Percentiles rank a stretch among this genome's conserved stretches.
These are phyloP conservation scores for Ustilaginoidea virens DNA, from an alignment of 2,329 filamentous ascomycete species.

Conservation along the genomic window DNA sequence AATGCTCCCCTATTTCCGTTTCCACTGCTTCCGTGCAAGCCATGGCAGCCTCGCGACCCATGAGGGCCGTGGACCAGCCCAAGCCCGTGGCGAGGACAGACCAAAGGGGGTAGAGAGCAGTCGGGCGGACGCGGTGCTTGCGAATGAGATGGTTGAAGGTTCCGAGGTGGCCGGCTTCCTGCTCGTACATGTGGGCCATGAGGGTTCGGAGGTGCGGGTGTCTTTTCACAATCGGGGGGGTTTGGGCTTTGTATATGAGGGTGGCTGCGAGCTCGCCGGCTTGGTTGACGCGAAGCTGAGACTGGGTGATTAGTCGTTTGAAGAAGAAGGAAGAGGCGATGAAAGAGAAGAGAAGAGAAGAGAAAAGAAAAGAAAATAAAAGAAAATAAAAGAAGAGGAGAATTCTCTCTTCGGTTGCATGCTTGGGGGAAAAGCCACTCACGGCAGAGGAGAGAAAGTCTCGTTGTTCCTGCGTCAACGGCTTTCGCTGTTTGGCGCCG, in stretches of 20 bases:
- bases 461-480: slow-evolving; percentile 53
- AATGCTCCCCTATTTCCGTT: slow-evolving; percentile 93
- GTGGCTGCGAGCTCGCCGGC: slow-evolving; percentile 94
- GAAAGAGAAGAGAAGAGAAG: neutral
- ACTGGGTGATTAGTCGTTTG: slow-evolving; percentile 4
- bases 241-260: slow-evolving; percentile 85
- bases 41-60: slow-evolving; percentile 93
- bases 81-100: slow-evolving; percentile 61
- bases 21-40: slow-evolving; percentile 97
- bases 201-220: slow-evolving; percentile 79
- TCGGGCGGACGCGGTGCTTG: slow-evolving; percentile 80
- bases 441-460: slow-evolving; percentile 63
- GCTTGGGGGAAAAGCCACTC: slow-evolving; percentile 16
- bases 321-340: neutral
- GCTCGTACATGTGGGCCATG: slow-evolving; percentile 97
- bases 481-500: slow-evolving; percentile 30
- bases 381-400: neutral
- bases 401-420: no score
- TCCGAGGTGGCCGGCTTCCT: slow-evolving; percentile 74
- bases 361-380: neutral
- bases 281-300: slow-evolving; percentile 81
- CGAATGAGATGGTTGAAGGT: slow-evolving; percentile 76
- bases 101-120: slow-evolving; percentile 87
- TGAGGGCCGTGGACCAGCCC: slow-evolving; percentile 76
- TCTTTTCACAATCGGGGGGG: slow-evolving; percentile 58